Evolutionary conservation across 441 rosid species (phyloP), one percentile per base, ranked within the genome.

Genomic region (Populus hybrid): DNA sequence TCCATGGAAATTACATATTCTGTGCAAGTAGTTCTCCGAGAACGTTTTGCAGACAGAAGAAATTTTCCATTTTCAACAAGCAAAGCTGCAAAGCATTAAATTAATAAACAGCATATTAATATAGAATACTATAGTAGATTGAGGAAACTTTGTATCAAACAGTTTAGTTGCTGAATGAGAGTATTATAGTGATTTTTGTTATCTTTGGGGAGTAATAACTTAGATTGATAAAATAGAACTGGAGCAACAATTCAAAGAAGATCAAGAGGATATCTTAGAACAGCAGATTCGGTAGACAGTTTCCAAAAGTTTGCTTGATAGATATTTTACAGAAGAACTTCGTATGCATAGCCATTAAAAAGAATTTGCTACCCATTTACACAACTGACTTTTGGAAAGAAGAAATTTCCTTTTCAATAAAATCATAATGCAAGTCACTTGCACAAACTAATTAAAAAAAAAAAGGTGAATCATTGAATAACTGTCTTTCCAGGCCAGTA

Each of bases 31-130:
- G 96, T 95, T 89, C 97, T 89, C 82, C 97, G 79, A 50, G 94
- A 91, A 67, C 97, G 89, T 81, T 95, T 95, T 3, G 98, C 98
- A 9, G 99, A 92, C 42, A 95, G 92, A 84, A 95, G 96, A 74
- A 95, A 95, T 85, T 95, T 95, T 20, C 99, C 99, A 84, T 91
- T 95, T 84, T 95, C 98, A 79, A 92, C 97, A 79, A 92, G 89
- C 86, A 92, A 74, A 72, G 96, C 99, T 93, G 88, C 79, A 86
- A 78, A 59, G 26, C 35, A 71, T 5, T n/a, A 20, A 33, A 74
- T 26, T 29, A 10, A 45, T 69, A 64, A 28, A 68, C 24, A 38
- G 26, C 2, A 12, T 7, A 35, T 12, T 53, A 33, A 75, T 3
- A 74, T 21, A 45, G 56, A 14, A 45, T 56, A 0, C 9, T 7